Evolutionary conservation across 139 green algal genomes (phyloP).

Genomic region (Axilococcus clingmanii): DNA sequence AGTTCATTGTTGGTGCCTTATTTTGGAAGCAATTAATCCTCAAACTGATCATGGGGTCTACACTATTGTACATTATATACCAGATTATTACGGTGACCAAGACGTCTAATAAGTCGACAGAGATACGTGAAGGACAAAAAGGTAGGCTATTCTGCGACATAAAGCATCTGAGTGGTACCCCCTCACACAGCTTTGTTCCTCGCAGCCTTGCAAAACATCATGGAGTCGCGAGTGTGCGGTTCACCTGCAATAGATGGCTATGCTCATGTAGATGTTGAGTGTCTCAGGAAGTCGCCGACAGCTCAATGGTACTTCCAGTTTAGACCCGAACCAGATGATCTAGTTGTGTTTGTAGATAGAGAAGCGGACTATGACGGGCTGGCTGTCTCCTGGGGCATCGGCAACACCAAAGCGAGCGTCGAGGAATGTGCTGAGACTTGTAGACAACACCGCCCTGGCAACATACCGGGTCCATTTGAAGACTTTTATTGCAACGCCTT

Average conservation of each 20-base stretch:
- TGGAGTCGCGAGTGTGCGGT: constrained; percentile 37
- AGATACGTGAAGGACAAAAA: constrained; percentile 5
- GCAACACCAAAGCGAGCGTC: constrained; percentile 44
- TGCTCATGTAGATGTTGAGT: constrained; percentile 47
- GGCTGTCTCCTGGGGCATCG: constrained; percentile 65
- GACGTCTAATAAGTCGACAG: constrained; percentile 11
- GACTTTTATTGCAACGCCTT: constrained; percentile 79
- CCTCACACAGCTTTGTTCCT: neutral
- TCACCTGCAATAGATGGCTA: constrained; percentile 59
- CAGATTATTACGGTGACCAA: neutral
- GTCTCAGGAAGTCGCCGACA: constrained; percentile 40
- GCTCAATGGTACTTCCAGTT: constrained; percentile 14
- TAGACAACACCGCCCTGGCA: constrained; percentile 37
- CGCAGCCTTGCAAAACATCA: neutral
- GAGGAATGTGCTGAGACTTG: constrained; percentile 59
- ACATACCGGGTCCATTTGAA: constrained; percentile 1
- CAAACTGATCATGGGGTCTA: neutral
- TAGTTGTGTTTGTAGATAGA: constrained; percentile 29
- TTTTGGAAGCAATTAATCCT: too few species aligned
- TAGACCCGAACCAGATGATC: constrained; percentile 13
- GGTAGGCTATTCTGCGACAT: neutral
- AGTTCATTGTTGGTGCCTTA: too few species aligned
- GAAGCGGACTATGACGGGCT: constrained; percentile 58
- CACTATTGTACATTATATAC: neutral
- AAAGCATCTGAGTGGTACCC: constrained; percentile 5